Conservation (phyloP, 1,284 basidiomycete species). For the Puccinia coronata region DNA sequence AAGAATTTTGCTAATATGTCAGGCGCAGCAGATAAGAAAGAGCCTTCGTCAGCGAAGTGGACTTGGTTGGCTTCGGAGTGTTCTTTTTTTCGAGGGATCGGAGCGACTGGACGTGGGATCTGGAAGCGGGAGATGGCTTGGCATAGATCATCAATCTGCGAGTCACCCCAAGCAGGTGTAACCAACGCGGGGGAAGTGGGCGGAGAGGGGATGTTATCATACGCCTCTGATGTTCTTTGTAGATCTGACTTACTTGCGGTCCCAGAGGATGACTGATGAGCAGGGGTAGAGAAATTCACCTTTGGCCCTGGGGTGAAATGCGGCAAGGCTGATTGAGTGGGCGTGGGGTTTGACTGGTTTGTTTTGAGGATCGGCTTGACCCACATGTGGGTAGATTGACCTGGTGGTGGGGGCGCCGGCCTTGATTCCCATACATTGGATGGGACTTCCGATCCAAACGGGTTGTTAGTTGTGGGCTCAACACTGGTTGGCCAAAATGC, state of each 20-base stretch:
- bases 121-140: not conserved
- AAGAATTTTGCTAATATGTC: no score
- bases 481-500: not conserved
- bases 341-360: no score
- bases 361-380: not conserved
- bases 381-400: not conserved
- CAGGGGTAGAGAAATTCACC: not conserved
- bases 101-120: not conserved
- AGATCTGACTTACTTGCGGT: not conserved
- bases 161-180: not conserved
- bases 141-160: not conserved
- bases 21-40: no score
- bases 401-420: not conserved
- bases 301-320: not conserved
- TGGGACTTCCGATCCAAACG: not conserved
- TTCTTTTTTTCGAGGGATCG: not conserved
- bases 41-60: not conserved
- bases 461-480: conserved; percentile 5
- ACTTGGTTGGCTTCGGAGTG: not conserved
- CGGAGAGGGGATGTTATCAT: conserved; percentile 1
- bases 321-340: not conserved
- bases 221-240: not conserved
- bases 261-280: not conserved
- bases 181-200: not conserved
- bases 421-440: not conserved